phyloP scores from a whole-genome alignment of 805 yeast genomes.

The Candida ponderosae region DNA sequence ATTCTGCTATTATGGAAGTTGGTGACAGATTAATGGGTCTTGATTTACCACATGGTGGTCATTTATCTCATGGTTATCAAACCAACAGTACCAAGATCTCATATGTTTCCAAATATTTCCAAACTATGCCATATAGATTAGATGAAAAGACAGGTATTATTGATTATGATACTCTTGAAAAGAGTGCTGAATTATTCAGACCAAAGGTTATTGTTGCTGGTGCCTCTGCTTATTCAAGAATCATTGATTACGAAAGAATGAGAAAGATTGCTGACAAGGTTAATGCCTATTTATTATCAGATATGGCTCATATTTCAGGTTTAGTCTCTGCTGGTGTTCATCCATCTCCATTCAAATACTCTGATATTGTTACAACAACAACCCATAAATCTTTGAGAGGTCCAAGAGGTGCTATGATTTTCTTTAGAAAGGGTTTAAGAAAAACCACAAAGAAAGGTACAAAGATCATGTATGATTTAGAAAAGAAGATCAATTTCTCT shows the following conservation, averaged over 20 bases:
- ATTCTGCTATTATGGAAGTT: slow-evolving; percentile 80
- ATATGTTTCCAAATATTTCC: slow-evolving; percentile 87
- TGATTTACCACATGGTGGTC: slow-evolving; percentile 98
- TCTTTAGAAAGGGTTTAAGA: slow-evolving; percentile 92
- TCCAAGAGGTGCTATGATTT: slow-evolving; percentile 98
- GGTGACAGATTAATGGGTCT: slow-evolving; percentile 96
- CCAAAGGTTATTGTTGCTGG: slow-evolving; percentile 96
- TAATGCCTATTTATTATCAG: slow-evolving; percentile 87
- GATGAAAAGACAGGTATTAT: slow-evolving; percentile 81
- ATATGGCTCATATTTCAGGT: slow-evolving; percentile 98
- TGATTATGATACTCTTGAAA: slow-evolving; percentile 82
- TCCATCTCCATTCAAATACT: slow-evolving; percentile 85
- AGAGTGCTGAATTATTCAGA: slow-evolving; percentile 79
- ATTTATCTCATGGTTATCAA: slow-evolving; percentile 95
- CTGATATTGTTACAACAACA: slow-evolving; percentile 96
- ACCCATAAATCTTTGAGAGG: slow-evolving; percentile 98
- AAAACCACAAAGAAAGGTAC: slow-evolving; percentile 77
- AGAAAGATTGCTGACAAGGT: slow-evolving; percentile 85
- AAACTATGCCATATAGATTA: slow-evolving; percentile 95
- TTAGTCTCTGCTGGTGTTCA: slow-evolving; percentile 91
- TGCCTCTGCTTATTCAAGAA: slow-evolving; percentile 90
- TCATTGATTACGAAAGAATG: slow-evolving; percentile 86
- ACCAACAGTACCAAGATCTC: slow-evolving; percentile 85
- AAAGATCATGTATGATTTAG: slow-evolving; percentile 79
- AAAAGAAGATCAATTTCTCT: slow-evolving; percentile 86